phyloP scores from a whole-genome alignment of 2,329 filamentous ascomycete species.

The Seiridium cupressi region DNA sequence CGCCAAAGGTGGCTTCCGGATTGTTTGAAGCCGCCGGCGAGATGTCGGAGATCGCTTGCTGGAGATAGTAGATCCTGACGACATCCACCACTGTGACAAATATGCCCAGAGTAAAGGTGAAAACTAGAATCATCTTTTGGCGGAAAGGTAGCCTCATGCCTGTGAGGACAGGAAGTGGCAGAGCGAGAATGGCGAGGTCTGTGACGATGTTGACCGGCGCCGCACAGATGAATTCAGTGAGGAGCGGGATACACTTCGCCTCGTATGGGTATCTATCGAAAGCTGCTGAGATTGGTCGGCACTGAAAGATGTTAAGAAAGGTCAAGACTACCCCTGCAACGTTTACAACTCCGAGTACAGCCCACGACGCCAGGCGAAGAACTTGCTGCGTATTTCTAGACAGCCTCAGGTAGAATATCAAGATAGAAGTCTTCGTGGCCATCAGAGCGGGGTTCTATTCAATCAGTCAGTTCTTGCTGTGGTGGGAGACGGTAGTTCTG shows the following conservation, averaged over 20 bases:
- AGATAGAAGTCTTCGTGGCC: conserved; percentile 88
- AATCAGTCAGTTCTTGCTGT: background rate
- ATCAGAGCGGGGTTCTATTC: conserved; percentile 80
- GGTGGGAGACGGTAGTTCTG: background rate
- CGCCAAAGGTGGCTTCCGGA: conserved; percentile 46
- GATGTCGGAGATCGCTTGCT: conserved; percentile 60
- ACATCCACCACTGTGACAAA: conserved; percentile 90
- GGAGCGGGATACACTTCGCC: conserved; percentile 51
- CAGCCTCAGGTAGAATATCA: conserved; percentile 85
- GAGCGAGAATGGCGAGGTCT: conserved; percentile 80
- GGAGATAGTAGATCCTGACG: conserved; percentile 84
- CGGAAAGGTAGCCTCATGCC: conserved; percentile 79
- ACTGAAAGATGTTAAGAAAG: conserved; percentile 85
- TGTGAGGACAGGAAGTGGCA: conserved; percentile 86
- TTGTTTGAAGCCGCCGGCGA: conserved; percentile 35
- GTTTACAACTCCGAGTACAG: conserved; percentile 75
- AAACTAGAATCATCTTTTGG: conserved; percentile 83
- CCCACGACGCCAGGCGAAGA: conserved; percentile 79
- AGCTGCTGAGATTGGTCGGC: conserved; percentile 68
- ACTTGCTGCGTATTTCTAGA: conserved; percentile 74
- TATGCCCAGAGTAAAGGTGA: conserved; percentile 83
- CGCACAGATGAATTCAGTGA: conserved; percentile 68
- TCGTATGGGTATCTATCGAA: conserved; percentile 47
- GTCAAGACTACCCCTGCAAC: conserved; percentile 76
- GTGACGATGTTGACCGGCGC: conserved; percentile 91